Percentiles rank a stretch among this genome's conserved stretches.
Evolutionary conservation across 192 early-diverging fungal species (phyloP).

Genomic region (Cetraspora pellucida): DNA sequence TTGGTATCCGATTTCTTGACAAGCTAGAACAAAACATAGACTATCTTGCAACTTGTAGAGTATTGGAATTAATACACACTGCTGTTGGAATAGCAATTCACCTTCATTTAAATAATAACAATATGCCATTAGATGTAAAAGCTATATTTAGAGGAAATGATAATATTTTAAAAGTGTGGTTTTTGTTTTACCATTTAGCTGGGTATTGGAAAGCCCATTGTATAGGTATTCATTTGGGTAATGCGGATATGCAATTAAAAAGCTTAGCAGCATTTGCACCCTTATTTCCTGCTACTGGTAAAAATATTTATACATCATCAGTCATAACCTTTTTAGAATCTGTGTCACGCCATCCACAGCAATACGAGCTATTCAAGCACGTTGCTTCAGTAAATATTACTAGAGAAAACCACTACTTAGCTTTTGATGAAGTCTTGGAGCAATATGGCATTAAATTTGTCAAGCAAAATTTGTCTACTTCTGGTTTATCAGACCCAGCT

Average conservation of each 20-base stretch:
- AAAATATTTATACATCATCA: conserved; percentile 4
- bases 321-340: neutral
- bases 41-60: conserved; percentile 1
- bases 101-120: neutral
- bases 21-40: neutral
- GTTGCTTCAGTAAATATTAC: conserved; percentile 20
- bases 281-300: conserved; percentile 10
- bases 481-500: no score
- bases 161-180: conserved; percentile 22
- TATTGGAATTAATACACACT: conserved; percentile 15
- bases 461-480: conserved; percentile 19
- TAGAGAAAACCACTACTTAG: neutral
- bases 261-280: conserved; percentile 16
- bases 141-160: neutral
- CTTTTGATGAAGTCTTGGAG: conserved; percentile 17
- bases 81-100: conserved; percentile 2
- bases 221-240: neutral
- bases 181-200: conserved; percentile 7
- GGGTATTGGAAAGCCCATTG: conserved; percentile 5
- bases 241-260: neutral
- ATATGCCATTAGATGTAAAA: neutral
- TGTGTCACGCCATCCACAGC: neutral
- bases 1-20: conserved; percentile 22
- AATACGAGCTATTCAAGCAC: neutral
- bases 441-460: conserved; percentile 5